A percentile compares a stretch with the other conserved stretches of the same genome.
phyloP scores from a whole-genome alignment of 345 rosid genomes.

The Mangifera indica region DNA sequence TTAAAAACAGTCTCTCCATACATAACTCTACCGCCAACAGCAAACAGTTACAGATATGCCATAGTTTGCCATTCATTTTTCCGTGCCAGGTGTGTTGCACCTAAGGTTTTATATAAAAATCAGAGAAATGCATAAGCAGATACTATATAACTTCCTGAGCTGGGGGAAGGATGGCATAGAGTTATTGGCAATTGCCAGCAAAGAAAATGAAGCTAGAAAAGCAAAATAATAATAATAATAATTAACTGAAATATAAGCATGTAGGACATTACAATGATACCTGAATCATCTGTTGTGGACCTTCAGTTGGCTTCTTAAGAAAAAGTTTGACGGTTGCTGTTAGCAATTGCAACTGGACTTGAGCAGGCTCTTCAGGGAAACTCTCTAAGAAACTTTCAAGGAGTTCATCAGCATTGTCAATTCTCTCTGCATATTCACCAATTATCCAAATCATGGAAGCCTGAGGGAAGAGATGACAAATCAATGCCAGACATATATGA shows the following conservation, averaged over 20 bases:
- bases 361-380: slow-evolving; percentile 99
- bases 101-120: neutral
- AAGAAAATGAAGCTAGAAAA: slow-evolving; percentile 1
- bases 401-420: slow-evolving; percentile 99
- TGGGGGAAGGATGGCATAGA: neutral
- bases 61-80: neutral
- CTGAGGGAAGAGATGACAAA: slow-evolving; percentile 35
- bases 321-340: slow-evolving; percentile 97
- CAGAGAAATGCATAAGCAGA: neutral
- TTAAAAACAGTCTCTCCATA: neutral
- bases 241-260: slow-evolving; percentile 8
- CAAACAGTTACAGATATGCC: neutral
- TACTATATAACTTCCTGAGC: neutral
- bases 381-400: slow-evolving; percentile 98
- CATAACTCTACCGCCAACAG: neutral
- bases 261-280: slow-evolving; percentile 32
- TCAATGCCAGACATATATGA: slow-evolving; percentile 10
- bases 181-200: neutral
- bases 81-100: neutral
- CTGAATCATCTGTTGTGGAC: slow-evolving; percentile 99
- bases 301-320: slow-evolving; percentile 99
- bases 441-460: slow-evolving; percentile 99
- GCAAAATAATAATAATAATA: neutral
- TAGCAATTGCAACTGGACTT: slow-evolving; percentile 95
- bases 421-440: slow-evolving; percentile 99